phyloP scores from a whole-genome alignment of 495 filamentous ascomycete species.

The Delitschia confertaspora region DNA sequence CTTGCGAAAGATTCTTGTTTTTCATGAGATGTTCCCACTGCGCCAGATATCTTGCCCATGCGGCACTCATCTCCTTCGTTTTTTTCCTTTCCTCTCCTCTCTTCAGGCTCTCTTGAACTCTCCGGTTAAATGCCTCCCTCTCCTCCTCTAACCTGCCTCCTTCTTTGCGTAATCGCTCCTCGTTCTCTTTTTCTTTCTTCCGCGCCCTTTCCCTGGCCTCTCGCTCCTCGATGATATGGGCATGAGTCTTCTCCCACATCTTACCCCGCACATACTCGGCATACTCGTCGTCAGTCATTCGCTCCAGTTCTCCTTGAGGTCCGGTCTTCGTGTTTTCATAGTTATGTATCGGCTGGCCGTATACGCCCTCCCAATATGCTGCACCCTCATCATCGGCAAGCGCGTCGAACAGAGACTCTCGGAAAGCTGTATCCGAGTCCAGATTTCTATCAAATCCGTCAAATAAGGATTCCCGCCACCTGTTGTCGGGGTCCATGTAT shows the following conservation, averaged over 20 bases:
- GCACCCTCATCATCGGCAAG: slow-evolving; percentile 97
- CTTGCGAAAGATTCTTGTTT: slow-evolving; percentile 17
- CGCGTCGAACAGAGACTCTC: slow-evolving; percentile 96
- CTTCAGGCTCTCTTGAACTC: slow-evolving; percentile 46
- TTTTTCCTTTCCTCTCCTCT: slow-evolving; percentile 41
- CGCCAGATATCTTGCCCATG: slow-evolving; percentile 56
- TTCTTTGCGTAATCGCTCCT: slow-evolving; percentile 32
- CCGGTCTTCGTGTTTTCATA: slow-evolving; percentile 43
- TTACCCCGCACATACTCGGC: slow-evolving; percentile 66
- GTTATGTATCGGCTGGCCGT: slow-evolving; percentile 79
- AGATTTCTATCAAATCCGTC: slow-evolving; percentile 22
- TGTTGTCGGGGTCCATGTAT: slow-evolving; percentile 9
- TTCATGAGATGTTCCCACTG: slow-evolving; percentile 54
- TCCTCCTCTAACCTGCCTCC: slow-evolving; percentile 29
- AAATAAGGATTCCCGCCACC: slow-evolving; percentile 16
- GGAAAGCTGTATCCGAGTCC: slow-evolving; percentile 66
- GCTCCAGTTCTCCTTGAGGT: slow-evolving; percentile 57
- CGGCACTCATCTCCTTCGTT: slow-evolving; percentile 42
- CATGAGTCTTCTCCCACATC: slow-evolving; percentile 88
- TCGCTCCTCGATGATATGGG: slow-evolving; percentile 56
- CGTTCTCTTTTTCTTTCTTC: slow-evolving; percentile 36
- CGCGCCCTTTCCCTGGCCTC: slow-evolving; percentile 47
- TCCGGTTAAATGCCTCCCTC: slow-evolving; percentile 18
- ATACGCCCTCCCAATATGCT: slow-evolving; percentile 86
- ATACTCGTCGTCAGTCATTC: slow-evolving; percentile 89